Base-by-base conservation (phyloP, 2,329 filamentous ascomycete genomes). In the Verticillium nonalfalfae region DNA sequence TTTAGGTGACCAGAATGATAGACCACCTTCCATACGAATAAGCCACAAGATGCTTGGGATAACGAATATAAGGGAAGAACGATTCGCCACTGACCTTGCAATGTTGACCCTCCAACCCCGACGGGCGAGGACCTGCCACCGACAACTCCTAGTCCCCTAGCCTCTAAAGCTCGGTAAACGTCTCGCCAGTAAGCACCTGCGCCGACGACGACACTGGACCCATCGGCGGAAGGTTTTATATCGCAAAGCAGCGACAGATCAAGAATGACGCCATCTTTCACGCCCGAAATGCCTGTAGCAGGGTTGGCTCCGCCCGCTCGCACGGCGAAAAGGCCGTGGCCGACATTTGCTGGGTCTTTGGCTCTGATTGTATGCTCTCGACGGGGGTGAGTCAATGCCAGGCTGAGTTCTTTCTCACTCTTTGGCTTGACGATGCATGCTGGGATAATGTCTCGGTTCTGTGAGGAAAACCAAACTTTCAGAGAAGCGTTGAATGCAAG, bases 61-160 rank as follows among this genome's bases (percentile, higher is more conserved):
- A 50, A 50, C 15, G 7, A 21, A 9, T 31, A 9, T 9, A 10
- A 7, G 15, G 11, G 1, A n/a, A 21, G 13, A n/a, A 10, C n/a
- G 2, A 14, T 38, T 15, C 10, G 57, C 31, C 13, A 21, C 57
- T 14, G 18, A 50, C 57, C 57, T 34, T 58, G 57, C 21, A 71
- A 65, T 11, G 71, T 62, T 7, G 72, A 64, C 2, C 72, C 71
- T 15, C 65, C 69, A 7, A 73, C 69, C 9, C 72, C 72, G 4
- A 73, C 71, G 13, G 68, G 38, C 11, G 57, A 58, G 26, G 38
- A 14, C 33, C 57, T 58, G 4, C 57, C 57, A n/a, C 57, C 38
- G 15, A 58, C 36, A 14, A 58, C 38, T n/a, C 57, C 57, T 4
- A 58, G 38, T 11, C n/a, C 38, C 21, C 36, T 58, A 14, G 26